These are phyloP conservation scores for Eucalyptus shirleyi DNA, from an alignment of 345 rosid genomes.

Conservation along the genomic window DNA sequence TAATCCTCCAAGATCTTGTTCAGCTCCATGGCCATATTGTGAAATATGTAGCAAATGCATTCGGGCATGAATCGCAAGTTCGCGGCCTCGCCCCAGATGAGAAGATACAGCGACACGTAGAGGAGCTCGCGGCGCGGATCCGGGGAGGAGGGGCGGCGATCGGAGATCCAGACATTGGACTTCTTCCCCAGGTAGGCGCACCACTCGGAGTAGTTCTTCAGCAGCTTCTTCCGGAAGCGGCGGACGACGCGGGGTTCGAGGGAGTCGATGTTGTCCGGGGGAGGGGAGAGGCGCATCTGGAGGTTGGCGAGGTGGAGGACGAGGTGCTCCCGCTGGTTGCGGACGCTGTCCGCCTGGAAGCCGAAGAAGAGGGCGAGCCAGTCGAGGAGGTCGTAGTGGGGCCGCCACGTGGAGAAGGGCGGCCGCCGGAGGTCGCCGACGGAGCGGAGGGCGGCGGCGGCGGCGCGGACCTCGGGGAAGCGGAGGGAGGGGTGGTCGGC, in stretches of 20 bases:
- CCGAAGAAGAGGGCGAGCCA: constrained; percentile 89
- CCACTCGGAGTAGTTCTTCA: constrained; percentile 74
- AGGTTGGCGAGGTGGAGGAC: constrained; percentile 93
- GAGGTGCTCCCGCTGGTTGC: constrained; percentile 87
- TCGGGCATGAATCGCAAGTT: constrained; percentile 87
- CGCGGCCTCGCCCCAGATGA: constrained; percentile 92
- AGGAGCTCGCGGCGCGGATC: constrained; percentile 71
- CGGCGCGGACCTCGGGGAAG: constrained; percentile 87
- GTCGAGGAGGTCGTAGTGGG: constrained; percentile 75
- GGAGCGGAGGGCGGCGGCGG: constrained; percentile 70
- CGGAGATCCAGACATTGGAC: constrained; percentile 90
- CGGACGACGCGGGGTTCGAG: constrained; percentile 69
- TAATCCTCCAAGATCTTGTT: constrained; percentile 73
- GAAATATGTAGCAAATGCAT: constrained; percentile 78
- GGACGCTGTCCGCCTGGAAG: constrained; percentile 71
- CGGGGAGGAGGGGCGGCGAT: constrained; percentile 23
- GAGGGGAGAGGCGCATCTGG: constrained; percentile 94
- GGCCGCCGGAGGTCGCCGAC: constrained; percentile 84
- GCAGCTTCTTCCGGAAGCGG: constrained; percentile 55
- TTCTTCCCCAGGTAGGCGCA: constrained; percentile 72
- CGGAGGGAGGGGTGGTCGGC: constrained; percentile 96
- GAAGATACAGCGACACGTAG: constrained; percentile 52
- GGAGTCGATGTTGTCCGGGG: constrained; percentile 77
- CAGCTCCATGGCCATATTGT: constrained; percentile 88
- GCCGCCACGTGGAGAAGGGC: constrained; percentile 55